phyloP scores from a whole-genome alignment of 441 rosid species.

The Syzygium malaccense region DNA sequence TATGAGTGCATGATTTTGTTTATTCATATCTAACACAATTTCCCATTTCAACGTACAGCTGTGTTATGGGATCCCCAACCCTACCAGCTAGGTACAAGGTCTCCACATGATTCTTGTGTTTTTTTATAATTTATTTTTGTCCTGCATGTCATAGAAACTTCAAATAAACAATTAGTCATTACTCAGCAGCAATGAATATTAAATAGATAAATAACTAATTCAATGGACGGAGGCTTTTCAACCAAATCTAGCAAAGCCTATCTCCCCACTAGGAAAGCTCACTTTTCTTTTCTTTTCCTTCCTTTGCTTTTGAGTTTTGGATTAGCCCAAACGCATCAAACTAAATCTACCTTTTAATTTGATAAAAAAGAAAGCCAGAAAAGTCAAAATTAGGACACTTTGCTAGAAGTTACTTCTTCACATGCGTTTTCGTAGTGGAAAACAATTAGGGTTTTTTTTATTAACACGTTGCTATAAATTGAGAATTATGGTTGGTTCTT shows the following conservation, averaged over 20 bases:
- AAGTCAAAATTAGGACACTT: background rate
- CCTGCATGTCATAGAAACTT: background rate
- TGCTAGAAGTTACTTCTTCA: background rate
- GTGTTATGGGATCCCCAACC: background rate
- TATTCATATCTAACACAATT: background rate
- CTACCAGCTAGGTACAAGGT: background rate
- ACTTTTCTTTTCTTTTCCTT: background rate
- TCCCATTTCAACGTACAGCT: background rate
- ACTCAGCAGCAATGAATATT: background rate
- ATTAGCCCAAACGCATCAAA: background rate
- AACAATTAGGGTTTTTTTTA: background rate
- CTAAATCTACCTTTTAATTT: background rate
- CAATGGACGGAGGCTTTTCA: background rate
- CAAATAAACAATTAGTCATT: background rate
- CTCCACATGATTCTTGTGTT: background rate
- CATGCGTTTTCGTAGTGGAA: background rate
- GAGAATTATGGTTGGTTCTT: background rate
- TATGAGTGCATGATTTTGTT: background rate
- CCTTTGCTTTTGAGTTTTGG: background rate
- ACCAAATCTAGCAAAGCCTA: background rate
- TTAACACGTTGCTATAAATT: background rate
- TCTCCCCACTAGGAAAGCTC: background rate
- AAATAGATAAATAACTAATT: background rate
- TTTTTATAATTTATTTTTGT: background rate
- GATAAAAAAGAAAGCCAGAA: background rate